Conservation (phyloP, 2,329 filamentous ascomycete genomes). For the Monosporascus sp. region DNA sequence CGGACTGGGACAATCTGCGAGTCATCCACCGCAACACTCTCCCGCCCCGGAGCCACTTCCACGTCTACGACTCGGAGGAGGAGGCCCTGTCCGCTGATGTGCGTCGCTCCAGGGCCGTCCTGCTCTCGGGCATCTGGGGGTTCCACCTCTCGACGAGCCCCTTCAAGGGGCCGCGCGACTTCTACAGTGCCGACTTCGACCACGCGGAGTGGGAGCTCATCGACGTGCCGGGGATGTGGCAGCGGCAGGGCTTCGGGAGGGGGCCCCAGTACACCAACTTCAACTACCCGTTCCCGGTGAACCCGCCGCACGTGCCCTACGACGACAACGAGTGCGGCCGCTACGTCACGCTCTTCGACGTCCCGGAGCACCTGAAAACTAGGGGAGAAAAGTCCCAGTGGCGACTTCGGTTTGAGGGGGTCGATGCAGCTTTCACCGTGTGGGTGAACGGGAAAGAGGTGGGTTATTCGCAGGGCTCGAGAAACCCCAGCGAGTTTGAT, state of each 20-base stretch:
- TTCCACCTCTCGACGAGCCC: slow-evolving; percentile 45
- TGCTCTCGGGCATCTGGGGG: slow-evolving; percentile 50
- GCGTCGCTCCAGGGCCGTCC: slow-evolving; percentile 32
- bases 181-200: slow-evolving; percentile 32
- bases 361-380: slow-evolving; percentile 37
- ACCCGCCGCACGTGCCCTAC: slow-evolving; percentile 59
- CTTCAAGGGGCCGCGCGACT: slow-evolving; percentile 37
- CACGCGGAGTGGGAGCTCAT: slow-evolving; percentile 39
- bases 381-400: slow-evolving; percentile 45
- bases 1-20: slow-evolving; percentile 58
- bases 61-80: slow-evolving; percentile 42
- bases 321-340: slow-evolving; percentile 62
- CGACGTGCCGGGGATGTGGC: slow-evolving; percentile 62
- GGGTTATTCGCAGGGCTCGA: slow-evolving; percentile 67
- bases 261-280: slow-evolving; percentile 61
- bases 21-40: slow-evolving; percentile 57
- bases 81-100: slow-evolving; percentile 42
- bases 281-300: slow-evolving; percentile 56
- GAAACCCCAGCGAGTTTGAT: slow-evolving; percentile 71
- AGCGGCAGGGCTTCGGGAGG: slow-evolving; percentile 58
- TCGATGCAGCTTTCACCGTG: slow-evolving; percentile 66
- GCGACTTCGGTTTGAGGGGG: slow-evolving; percentile 68
- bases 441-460: slow-evolving; percentile 64
- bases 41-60: slow-evolving; percentile 51
- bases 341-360: slow-evolving; percentile 53